Percentiles rank a stretch among this genome's conserved stretches.
These are phyloP conservation scores for Sphenostylis stenocarpa DNA, from an alignment of 306 rosid genomes.

Conservation along the genomic window DNA sequence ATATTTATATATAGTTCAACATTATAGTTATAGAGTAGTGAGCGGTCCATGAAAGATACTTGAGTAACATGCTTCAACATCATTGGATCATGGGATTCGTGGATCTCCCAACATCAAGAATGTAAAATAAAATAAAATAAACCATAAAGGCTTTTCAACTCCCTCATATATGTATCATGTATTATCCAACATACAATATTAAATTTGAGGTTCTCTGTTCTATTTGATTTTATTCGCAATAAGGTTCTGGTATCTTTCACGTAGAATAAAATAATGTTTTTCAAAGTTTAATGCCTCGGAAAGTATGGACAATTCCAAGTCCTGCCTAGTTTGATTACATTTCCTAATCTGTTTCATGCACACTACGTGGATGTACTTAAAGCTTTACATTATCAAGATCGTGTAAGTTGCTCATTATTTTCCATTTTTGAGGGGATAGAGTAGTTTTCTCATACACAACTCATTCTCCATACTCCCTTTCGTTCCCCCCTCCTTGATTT, in stretches of 20 bases:
- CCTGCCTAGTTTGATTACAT: slow-evolving; percentile 20
- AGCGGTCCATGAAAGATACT: slow-evolving; percentile 37
- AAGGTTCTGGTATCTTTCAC: slow-evolving; percentile 28
- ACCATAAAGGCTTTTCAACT: slow-evolving; percentile 26
- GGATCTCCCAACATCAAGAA: slow-evolving; percentile 26
- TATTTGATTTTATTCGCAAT: slow-evolving; percentile 38
- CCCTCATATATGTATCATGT: slow-evolving; percentile 12
- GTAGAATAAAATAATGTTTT: slow-evolving; percentile 39
- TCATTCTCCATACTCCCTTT: background rate
- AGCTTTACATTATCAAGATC: background rate
- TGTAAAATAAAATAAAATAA: slow-evolving; percentile 19
- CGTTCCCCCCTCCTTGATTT: background rate
- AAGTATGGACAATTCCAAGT: slow-evolving; percentile 46
- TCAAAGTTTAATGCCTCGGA: slow-evolving; percentile 50
- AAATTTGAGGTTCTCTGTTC: slow-evolving; percentile 15
- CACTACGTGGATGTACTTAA: slow-evolving; percentile 1
- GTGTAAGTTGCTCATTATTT: background rate
- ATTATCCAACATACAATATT: slow-evolving; percentile 15
- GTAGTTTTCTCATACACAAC: background rate
- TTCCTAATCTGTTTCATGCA: background rate
- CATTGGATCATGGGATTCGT: background rate
- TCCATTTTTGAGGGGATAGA: background rate
- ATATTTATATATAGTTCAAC: background rate
- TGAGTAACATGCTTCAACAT: slow-evolving; percentile 34
- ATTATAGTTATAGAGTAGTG: slow-evolving; percentile 10